These are phyloP conservation scores for Nannochloropsis oceanica DNA, from an alignment of 108 stramenopile genomes.

Conservation along the genomic window DNA sequence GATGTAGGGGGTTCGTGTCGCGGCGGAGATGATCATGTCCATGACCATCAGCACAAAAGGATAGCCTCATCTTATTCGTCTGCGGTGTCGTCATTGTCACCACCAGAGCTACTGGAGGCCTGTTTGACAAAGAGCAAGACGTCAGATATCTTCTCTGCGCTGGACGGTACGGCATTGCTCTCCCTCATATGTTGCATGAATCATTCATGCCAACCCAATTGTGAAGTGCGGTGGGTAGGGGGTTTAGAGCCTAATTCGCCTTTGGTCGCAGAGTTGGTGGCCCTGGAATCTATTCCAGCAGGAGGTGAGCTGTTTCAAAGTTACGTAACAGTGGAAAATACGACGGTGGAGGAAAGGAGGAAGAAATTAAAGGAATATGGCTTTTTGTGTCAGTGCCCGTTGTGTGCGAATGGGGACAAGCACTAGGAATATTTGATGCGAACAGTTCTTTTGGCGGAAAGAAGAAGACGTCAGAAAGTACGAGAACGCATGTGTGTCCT, in stretches of 20 bases:
- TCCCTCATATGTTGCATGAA: conserved; percentile 62
- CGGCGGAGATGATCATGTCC: neutral
- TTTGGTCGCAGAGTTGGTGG: conserved; percentile 47
- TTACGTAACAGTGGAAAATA: conserved; percentile 45
- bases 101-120: neutral
- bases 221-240: neutral
- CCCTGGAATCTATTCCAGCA: conserved; percentile 43
- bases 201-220: conserved; percentile 39
- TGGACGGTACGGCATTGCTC: conserved; percentile 72
- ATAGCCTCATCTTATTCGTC: neutral
- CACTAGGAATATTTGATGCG: too few species aligned
- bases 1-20: neutral
- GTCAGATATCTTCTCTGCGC: conserved; percentile 2
- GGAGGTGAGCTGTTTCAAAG: conserved; percentile 66
- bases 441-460: too few species aligned
- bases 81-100: neutral
- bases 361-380: conserved; percentile 55
- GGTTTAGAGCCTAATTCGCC: conserved; percentile 13
- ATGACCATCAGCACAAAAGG: neutral
- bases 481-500: too few species aligned
- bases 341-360: conserved; percentile 36
- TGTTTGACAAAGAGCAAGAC: neutral
- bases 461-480: too few species aligned
- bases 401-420: neutral
- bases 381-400: conserved; percentile 50